Base-by-base conservation (phyloP, 177 flowering plant genomes). In the Telopea speciosissima region DNA sequence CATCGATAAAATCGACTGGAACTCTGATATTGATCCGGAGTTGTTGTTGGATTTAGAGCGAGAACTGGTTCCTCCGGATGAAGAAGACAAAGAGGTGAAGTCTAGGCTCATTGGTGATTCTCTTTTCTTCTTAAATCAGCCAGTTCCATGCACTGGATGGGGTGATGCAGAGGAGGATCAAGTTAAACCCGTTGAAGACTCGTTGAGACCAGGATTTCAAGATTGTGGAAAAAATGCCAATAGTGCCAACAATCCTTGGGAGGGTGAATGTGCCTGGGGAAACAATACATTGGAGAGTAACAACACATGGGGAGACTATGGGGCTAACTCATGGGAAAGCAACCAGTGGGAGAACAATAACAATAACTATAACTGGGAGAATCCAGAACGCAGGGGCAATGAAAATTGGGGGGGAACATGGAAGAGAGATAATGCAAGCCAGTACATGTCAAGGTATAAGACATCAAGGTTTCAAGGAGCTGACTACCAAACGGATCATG, bases 41-140 rank as follows among this genome's bases (percentile, higher is more conserved):
- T 70, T 90, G 25, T 36, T 87, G 24, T 58, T 60, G 65, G 91
- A 89, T 63, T 77, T 90, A 73, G 97, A 91, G 21, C 73, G 61
- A 23, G 80, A 75, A 49, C 76, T 75, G 16, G 52, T 68, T 23
- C 40, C 17, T 69, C 70, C 70, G 23, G 76, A 72, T 26, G 79
- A 74, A 12, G 66, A 61, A 24, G 77, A 63, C 1, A 71, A 66
- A 24, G 75, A 62, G 60, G 67, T 24, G 19, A 36, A 42, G n/a
- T 17, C 31, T 62, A 66, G 52, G 42, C 59, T 63, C 65, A 24
- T 72, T 56, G 65, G 68, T 54, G 67, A 68, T 74, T 4, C 75
- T 25, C 79, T 75, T 17, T 52, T 73, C 8, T 69, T 42, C 22
- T 26, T 28, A 23, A 67, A 76, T 52, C 58, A 25, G 5, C 74